A percentile compares a stretch with the other conserved stretches of the same genome.
These are phyloP conservation scores for Suhomyces sp. DNA, from an alignment of 805 yeast genomes.

Conservation along the genomic window DNA sequence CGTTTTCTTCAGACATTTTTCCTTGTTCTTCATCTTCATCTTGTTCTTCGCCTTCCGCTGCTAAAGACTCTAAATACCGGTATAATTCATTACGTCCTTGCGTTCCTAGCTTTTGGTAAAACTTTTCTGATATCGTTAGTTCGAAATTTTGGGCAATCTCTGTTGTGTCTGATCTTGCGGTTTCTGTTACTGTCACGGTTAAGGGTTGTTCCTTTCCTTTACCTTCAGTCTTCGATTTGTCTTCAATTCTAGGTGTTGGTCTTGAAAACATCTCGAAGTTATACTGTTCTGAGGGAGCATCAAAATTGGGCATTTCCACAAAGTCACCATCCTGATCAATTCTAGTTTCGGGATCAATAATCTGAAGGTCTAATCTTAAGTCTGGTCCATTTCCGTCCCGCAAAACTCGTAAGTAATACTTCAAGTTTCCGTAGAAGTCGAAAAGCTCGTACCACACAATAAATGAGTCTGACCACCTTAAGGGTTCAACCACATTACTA, in stretches of 20 bases:
- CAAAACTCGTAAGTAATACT: slow-evolving; percentile 22
- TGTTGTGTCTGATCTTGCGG: too few species aligned
- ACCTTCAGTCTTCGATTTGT: too few species aligned
- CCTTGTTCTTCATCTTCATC: background rate
- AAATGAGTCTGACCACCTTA: slow-evolving; percentile 32
- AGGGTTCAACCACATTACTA: slow-evolving; percentile 1
- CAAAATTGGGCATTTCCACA: slow-evolving; percentile 16
- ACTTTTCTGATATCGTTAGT: too few species aligned
- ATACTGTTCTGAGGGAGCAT: slow-evolving; percentile 26
- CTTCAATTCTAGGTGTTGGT: too few species aligned
- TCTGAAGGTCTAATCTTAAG: slow-evolving; percentile 18
- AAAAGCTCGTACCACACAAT: slow-evolving; percentile 38
- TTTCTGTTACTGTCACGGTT: slow-evolving; percentile 3
- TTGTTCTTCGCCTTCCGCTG: background rate
- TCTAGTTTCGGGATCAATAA: slow-evolving; percentile 32
- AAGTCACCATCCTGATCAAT: slow-evolving; percentile 31
- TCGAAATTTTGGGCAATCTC: too few species aligned
- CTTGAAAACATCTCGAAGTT: slow-evolving; percentile 22
- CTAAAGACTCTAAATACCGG: too few species aligned
- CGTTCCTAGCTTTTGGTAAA: too few species aligned
- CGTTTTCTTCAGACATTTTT: too few species aligned
- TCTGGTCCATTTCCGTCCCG: slow-evolving; percentile 20
- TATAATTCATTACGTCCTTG: too few species aligned
- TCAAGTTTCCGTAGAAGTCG: slow-evolving; percentile 32
- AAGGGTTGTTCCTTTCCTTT: background rate